Evolutionary conservation across 2,329 filamentous ascomycete genomes (phyloP).

Genomic region (Epichloe uncinata): DNA sequence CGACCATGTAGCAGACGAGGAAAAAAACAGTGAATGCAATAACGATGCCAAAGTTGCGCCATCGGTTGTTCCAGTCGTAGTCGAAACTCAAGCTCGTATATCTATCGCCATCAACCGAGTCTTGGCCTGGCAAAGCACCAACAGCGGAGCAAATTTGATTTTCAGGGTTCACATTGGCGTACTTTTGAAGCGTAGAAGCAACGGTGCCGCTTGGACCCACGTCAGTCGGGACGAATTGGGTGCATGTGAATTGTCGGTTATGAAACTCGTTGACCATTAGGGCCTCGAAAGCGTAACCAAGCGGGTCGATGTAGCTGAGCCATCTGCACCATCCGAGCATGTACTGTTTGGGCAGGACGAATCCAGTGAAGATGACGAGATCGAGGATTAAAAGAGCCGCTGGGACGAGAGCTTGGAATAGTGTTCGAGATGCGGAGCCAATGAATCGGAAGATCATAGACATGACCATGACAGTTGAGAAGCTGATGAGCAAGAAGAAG

Average conservation of each 20-base stretch:
- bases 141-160: constrained; percentile 44
- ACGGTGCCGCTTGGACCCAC: not conserved
- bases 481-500: constrained; percentile 68
- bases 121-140: constrained; percentile 41
- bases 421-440: constrained; percentile 58
- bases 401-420: constrained; percentile 50
- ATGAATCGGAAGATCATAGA: constrained; percentile 79
- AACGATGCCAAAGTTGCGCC: constrained; percentile 61
- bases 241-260: constrained; percentile 43
- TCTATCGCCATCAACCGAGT: constrained; percentile 40
- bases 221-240: constrained; percentile 28
- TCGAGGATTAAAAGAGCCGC: constrained; percentile 49
- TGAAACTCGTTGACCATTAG: constrained; percentile 78
- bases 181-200: constrained; percentile 9
- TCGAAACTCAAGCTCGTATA: constrained; percentile 42
- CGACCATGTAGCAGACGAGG: constrained; percentile 46
- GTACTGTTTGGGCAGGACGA: constrained; percentile 50
- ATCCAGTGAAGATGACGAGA: constrained; percentile 58
- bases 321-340: constrained; percentile 74
- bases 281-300: constrained; percentile 68
- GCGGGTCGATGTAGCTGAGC: constrained; percentile 70
- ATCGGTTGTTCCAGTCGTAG: constrained; percentile 47
- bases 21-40: constrained; percentile 52
- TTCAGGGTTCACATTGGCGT: constrained; percentile 16
- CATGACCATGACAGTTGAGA: constrained; percentile 62